Conservation (phyloP, 2,329 filamentous ascomycete genomes). For the Lasiodiplodia citricola region DNA sequence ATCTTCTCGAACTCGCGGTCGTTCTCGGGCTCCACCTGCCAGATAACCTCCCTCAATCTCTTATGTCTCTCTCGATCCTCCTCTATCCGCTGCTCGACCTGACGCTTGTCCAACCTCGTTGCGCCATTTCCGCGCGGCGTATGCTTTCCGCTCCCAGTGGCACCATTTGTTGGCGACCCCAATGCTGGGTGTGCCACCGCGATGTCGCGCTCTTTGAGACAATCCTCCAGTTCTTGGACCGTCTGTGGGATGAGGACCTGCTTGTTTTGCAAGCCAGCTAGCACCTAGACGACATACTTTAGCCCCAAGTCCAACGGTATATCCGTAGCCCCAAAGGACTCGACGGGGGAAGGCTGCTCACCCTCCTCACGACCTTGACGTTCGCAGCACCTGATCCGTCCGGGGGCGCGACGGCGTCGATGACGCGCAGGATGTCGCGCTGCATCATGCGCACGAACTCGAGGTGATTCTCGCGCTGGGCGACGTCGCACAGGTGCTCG, state of each 20-base stretch:
- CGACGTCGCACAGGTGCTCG: slow-evolving; percentile 89
- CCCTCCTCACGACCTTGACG: slow-evolving; percentile 87
- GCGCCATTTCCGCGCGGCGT: slow-evolving; percentile 41
- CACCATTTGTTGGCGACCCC: slow-evolving; percentile 32
- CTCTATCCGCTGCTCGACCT: slow-evolving; percentile 95
- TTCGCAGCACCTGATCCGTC: slow-evolving; percentile 90
- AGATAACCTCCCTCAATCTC: slow-evolving; percentile 86
- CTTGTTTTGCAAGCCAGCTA: slow-evolving; percentile 73
- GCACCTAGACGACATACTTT: slow-evolving; percentile 55
- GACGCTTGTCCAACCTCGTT: slow-evolving; percentile 74
- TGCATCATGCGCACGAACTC: slow-evolving; percentile 95
- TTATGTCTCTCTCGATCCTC: slow-evolving; percentile 97
- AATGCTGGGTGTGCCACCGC: slow-evolving; percentile 34
- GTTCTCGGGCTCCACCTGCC: slow-evolving; percentile 75
- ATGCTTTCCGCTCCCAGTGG: slow-evolving; percentile 25
- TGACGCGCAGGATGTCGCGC: slow-evolving; percentile 86
- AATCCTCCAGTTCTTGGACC: slow-evolving; percentile 80
- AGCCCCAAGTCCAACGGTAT: not conserved
- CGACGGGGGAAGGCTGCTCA: slow-evolving; percentile 45
- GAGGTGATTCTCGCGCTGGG: slow-evolving; percentile 73
- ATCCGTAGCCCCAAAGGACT: not conserved
- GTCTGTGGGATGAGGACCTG: slow-evolving; percentile 75
- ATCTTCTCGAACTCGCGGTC: slow-evolving; percentile 78
- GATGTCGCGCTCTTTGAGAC: slow-evolving; percentile 77
- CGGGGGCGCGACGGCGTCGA: slow-evolving; percentile 88